These are phyloP conservation scores for Paecilomyces formosus DNA, from an alignment of 2,329 filamentous ascomycete species.

Conservation along the genomic window DNA sequence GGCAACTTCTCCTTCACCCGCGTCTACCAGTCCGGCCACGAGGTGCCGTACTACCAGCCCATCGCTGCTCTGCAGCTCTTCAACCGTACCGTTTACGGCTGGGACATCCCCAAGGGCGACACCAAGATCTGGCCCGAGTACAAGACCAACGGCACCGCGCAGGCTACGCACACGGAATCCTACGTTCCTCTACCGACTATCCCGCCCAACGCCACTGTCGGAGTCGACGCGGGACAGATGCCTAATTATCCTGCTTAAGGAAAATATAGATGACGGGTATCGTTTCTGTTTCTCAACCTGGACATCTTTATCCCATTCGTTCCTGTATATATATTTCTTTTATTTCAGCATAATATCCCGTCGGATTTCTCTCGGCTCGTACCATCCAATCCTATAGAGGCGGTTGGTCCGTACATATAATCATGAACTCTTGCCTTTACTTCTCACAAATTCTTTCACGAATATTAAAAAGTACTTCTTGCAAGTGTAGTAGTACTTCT, in stretches of 20 bases:
- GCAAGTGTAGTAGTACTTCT: no score
- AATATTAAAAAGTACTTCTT: neutral
- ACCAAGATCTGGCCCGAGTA: constrained; percentile 26
- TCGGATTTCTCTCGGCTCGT: neutral
- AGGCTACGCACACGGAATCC: constrained; percentile 40
- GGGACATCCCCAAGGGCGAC: constrained; percentile 48
- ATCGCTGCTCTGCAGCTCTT: constrained; percentile 54
- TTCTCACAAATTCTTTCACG: neutral
- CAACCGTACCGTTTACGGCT: constrained; percentile 51
- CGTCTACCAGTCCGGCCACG: constrained; percentile 60
- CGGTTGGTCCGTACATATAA: neutral
- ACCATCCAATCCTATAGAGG: neutral
- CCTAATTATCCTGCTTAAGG: neutral
- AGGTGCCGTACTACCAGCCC: constrained; percentile 52
- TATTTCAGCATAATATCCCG: no score
- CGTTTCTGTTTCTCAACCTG: no score
- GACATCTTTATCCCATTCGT: no score
- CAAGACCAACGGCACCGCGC: constrained; percentile 30
- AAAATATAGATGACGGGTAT: neutral
- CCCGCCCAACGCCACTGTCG: constrained; percentile 6
- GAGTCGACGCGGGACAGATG: constrained; percentile 1
- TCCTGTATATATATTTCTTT: no score
- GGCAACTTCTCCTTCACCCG: constrained; percentile 65
- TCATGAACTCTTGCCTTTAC: neutral
- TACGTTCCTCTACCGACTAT: constrained; percentile 25